These are phyloP conservation scores for Kregervanrija pseudodelftensis DNA, from an alignment of 805 yeast genomes.

Conservation along the genomic window DNA sequence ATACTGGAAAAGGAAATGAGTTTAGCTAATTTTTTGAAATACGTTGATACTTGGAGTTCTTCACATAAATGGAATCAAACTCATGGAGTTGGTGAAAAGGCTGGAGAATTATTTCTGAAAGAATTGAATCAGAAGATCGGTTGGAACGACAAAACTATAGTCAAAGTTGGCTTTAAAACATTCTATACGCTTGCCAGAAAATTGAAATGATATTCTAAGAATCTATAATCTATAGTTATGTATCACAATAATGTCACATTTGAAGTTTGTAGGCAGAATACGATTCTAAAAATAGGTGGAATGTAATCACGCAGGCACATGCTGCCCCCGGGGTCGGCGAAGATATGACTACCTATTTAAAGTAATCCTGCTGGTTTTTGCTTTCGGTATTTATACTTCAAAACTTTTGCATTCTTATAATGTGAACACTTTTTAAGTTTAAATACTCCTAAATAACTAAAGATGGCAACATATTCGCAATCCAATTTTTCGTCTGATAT, in stretches of 20 bases:
- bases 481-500: conserved; percentile 40
- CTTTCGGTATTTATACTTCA: too few relatives aligned
- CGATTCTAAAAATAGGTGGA: too few relatives aligned
- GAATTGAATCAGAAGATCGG: conserved; percentile 36
- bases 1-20: conserved; percentile 32
- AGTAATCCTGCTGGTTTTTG: too few relatives aligned
- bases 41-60: conserved; percentile 66
- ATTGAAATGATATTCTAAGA: neutral
- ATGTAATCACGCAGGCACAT: too few relatives aligned
- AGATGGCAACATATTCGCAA: conserved; percentile 61
- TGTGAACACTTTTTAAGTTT: too few relatives aligned
- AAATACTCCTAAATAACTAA: neutral
- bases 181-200: conserved; percentile 43
- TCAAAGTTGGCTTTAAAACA: conserved; percentile 43
- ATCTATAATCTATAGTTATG: neutral
- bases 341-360: too few relatives aligned
- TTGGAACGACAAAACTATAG: conserved; percentile 35
- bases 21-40: conserved; percentile 40
- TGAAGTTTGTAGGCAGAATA: too few relatives aligned
- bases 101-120: conserved; percentile 28
- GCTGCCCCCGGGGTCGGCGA: too few relatives aligned
- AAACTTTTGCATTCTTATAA: too few relatives aligned
- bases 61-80: conserved; percentile 47
- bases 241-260: too few relatives aligned
- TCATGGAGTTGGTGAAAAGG: conserved; percentile 28